Evolutionary conservation across 1,139 yeast species (phyloP).

Genomic region (Hyphopichia fennica): DNA sequence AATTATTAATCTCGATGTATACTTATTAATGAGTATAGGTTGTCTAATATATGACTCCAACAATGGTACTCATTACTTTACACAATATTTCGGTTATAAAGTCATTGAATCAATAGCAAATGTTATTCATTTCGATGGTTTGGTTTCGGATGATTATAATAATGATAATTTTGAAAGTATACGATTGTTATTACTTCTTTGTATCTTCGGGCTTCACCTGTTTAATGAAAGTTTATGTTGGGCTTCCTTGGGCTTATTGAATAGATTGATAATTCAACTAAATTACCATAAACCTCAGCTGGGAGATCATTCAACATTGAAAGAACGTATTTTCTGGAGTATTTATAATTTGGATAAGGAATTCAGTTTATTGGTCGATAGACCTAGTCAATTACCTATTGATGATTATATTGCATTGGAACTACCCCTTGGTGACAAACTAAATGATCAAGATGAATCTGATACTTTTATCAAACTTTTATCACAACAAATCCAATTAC

Average conservation of each 20-base stretch:
- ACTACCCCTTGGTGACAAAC: slow-evolving; percentile 10
- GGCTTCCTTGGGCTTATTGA: slow-evolving; percentile 36
- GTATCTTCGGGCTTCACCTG: slow-evolving; percentile 30
- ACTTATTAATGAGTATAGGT: slow-evolving; percentile 41
- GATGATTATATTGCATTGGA: slow-evolving; percentile 17
- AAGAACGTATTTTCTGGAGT: slow-evolving; percentile 38
- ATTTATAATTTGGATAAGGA: slow-evolving; percentile 42
- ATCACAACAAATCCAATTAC: slow-evolving; percentile 20
- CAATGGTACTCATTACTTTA: slow-evolving; percentile 20
- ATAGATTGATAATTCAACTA: slow-evolving; percentile 26
- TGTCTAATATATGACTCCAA: slow-evolving; percentile 37
- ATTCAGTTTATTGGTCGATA: slow-evolving; percentile 29
- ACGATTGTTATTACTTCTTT: slow-evolving; percentile 29
- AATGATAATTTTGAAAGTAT: slow-evolving; percentile 20
- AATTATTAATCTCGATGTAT: slow-evolving; percentile 38
- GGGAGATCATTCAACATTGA: slow-evolving; percentile 7
- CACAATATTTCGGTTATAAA: slow-evolving; percentile 30
- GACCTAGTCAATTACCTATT: slow-evolving; percentile 37
- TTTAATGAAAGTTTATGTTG: slow-evolving; percentile 31
- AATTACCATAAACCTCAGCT: slow-evolving; percentile 18
- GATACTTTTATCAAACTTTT: slow-evolving; percentile 14
- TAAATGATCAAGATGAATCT: slow-evolving; percentile 17
- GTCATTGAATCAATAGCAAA: slow-evolving; percentile 36
- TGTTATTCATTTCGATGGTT: slow-evolving; percentile 27
- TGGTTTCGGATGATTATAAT: slow-evolving; percentile 20